Evolutionary conservation across 352 stramenopile genomes (phyloP).

Genomic region (Phytophthora tentaculata): DNA sequence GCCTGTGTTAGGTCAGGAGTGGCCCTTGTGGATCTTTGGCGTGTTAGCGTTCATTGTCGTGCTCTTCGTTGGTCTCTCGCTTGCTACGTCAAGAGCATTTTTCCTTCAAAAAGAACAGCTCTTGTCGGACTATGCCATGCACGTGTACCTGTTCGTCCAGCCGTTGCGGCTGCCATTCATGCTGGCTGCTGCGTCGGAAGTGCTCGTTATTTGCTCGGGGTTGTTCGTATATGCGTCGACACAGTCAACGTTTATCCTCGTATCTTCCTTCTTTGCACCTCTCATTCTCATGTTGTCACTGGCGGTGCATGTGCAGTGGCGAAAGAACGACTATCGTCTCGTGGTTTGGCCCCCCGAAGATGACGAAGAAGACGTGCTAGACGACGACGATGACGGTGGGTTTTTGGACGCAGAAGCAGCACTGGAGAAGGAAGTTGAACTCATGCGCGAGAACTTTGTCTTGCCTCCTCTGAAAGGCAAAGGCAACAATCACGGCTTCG

Average conservation of each 20-base stretch:
- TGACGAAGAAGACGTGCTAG: constrained; percentile 78
- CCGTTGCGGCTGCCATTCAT: constrained; percentile 79
- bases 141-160: constrained; percentile 77
- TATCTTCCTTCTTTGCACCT: constrained; percentile 76
- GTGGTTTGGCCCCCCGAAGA: constrained; percentile 85
- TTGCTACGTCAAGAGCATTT: constrained; percentile 81
- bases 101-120: constrained; percentile 84
- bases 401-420: constrained; percentile 68
- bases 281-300: constrained; percentile 82
- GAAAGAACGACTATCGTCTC: constrained; percentile 84
- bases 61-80: constrained; percentile 72
- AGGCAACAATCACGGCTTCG: constrained; percentile 61
- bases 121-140: constrained; percentile 73
- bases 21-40: constrained; percentile 88
- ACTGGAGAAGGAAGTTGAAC: constrained; percentile 75
- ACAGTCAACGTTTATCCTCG: constrained; percentile 77
- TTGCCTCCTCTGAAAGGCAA: constrained; percentile 74
- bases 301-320: constrained; percentile 79
- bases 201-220: constrained; percentile 83
- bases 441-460: constrained; percentile 82
- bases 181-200: constrained; percentile 75
- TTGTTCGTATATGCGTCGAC: constrained; percentile 85
- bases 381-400: constrained; percentile 70
- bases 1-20: constrained; percentile 65
- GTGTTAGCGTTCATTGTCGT: constrained; percentile 85